Evolutionary conservation across 2,329 filamentous ascomycete species (phyloP), one percentile per base, ranked within the genome.

Genomic region (Orbilia ellipsospora): DNA sequence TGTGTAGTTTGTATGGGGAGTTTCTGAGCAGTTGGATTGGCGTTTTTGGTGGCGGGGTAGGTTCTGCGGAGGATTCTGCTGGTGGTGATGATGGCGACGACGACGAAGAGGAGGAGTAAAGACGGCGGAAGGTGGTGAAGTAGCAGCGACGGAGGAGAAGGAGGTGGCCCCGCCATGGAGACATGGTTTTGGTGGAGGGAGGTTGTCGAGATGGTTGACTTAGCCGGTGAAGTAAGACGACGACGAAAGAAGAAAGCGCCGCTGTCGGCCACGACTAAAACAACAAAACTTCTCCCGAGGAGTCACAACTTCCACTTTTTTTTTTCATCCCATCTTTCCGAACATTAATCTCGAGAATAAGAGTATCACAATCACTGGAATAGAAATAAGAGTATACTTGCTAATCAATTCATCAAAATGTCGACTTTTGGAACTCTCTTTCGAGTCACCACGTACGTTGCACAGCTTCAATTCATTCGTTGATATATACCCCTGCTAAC

Each of bases 401-500:
- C 13, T 18, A 23, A 7, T 15, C 16, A 52, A 50, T 51, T 28
- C 13, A 45, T 23, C 40, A 31, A 1, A 28, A 95, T 95, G 92
- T 97, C 93, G 80, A 94, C 92, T 67, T 97, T 96, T 83, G 93
- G 94, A 80, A 86, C 90, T 60, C 87, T 90, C 83, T 95, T 95
- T 84, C 87, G 87, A 80, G 92, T 96, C 79, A 93, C 92, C 78
- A 96, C 92, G 89, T 93, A 87, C 79, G 88, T 78, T 73, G 76
- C 63, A 52, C 13, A 23, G 65, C 77, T 77, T 20, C 68, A 55
- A 77, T 59, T 69, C 31, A 42, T 63, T 10, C 31, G 54, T 54
- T 73, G 5, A 12, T 18, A 52, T 8, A 4, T 52, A 23, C 48
- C 36, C 42, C 45, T 66, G 42, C 44, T 61, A 45, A 68, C 50